phyloP scores from a whole-genome alignment of 192 early-diverging fungal species.

The Entomortierella lignicola region DNA sequence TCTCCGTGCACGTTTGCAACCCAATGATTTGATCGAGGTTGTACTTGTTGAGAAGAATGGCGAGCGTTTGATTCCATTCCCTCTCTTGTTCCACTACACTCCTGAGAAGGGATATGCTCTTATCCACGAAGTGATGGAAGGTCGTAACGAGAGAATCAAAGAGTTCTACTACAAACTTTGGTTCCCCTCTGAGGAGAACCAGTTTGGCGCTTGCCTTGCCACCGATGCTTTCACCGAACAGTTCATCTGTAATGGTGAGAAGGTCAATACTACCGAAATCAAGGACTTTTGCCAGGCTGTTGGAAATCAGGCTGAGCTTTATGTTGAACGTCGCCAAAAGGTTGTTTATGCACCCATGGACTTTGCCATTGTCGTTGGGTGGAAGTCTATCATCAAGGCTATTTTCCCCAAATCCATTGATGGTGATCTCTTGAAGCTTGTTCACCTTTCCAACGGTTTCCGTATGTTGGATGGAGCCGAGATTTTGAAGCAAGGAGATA shows the following conservation, averaged over 20 bases:
- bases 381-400: constrained; percentile 91
- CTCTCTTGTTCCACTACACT: constrained; percentile 85
- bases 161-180: constrained; percentile 88
- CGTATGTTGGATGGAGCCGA: constrained; percentile 80
- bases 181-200: constrained; percentile 67
- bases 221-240: constrained; percentile 71
- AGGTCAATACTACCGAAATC: constrained; percentile 71
- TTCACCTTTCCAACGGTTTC: constrained; percentile 96
- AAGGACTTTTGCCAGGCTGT: constrained; percentile 82
- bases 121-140: constrained; percentile 91
- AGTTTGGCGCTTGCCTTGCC: constrained; percentile 59
- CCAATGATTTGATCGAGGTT: constrained; percentile 65
- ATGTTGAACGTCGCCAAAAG: constrained; percentile 78
- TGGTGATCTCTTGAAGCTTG: constrained; percentile 90
- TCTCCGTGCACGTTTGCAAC: constrained; percentile 61
- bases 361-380: constrained; percentile 93
- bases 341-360: constrained; percentile 87
- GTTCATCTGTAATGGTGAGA: constrained; percentile 72
- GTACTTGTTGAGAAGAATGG: constrained; percentile 76
- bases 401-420: constrained; percentile 94
- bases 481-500: constrained; percentile 82
- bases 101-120: constrained; percentile 82
- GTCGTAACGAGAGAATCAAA: constrained; percentile 86
- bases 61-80: constrained; percentile 74
- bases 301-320: constrained; percentile 77